phyloP scores from a whole-genome alignment of 2,329 filamentous ascomycete species.

The Huntiella abstrusa region DNA sequence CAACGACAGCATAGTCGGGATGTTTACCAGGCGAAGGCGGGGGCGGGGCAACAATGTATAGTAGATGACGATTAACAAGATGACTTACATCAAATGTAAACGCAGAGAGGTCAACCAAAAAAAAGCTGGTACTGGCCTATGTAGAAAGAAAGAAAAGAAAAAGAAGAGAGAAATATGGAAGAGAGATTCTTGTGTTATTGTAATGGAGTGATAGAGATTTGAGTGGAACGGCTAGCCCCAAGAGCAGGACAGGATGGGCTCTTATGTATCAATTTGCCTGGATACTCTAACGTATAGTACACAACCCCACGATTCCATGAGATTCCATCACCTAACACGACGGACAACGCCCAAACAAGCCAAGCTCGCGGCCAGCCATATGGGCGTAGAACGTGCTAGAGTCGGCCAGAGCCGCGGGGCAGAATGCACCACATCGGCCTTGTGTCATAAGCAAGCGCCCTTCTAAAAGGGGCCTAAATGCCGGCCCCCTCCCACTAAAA shows the following conservation, averaged over 20 bases:
- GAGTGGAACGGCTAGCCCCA: background rate
- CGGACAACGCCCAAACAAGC: no score
- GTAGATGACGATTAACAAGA: background rate
- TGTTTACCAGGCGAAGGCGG: no score
- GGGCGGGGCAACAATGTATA: no score
- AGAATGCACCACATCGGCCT: background rate
- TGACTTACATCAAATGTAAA: conserved; percentile 12
- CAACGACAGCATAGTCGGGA: no score
- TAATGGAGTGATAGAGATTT: conserved; percentile 4
- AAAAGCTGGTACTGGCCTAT: conserved; percentile 5
- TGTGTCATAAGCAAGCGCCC: no score
- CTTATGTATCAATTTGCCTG: no score
- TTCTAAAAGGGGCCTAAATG: no score
- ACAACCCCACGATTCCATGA: conserved; percentile 12
- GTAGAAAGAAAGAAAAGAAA: conserved; percentile 9
- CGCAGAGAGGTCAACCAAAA: conserved; percentile 10
- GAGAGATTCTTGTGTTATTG: conserved; percentile 4
- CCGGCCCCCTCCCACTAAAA: no score
- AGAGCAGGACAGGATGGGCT: conserved; percentile 1
- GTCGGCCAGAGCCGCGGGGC: no score
- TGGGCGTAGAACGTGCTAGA: no score
- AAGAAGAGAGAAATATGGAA: conserved; percentile 7
- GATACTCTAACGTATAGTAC: no score
- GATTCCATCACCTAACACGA: conserved; percentile 13
- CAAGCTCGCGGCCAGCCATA: no score